Conservation (phyloP, 2,329 filamentous ascomycete species). For the Nemania sp. region DNA sequence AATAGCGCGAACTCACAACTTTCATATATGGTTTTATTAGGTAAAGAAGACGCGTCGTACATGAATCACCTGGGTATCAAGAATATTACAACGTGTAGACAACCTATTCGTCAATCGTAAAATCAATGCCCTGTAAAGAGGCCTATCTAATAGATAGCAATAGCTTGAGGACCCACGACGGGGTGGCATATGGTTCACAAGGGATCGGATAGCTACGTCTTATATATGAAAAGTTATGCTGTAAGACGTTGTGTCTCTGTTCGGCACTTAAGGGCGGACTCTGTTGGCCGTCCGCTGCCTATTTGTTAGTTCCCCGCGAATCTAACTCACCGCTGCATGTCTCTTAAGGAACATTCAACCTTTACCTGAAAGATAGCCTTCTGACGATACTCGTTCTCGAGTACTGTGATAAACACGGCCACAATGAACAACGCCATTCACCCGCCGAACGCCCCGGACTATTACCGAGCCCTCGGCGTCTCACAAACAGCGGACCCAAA, state of each 20-base stretch:
- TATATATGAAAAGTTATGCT: background rate
- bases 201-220: background rate
- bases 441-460: background rate
- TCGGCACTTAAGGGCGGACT: background rate
- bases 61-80: too few relatives aligned
- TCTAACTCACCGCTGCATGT: background rate
- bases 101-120: too few relatives aligned
- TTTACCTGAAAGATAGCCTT: background rate
- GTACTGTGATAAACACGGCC: background rate
- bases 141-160: too few relatives aligned
- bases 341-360: background rate
- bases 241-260: background rate
- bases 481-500: background rate
- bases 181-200: background rate
- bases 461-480: constrained; percentile 23
- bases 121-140: too few relatives aligned
- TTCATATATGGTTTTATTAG: too few relatives aligned
- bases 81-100: too few relatives aligned
- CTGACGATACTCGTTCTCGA: constrained; percentile 62
- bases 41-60: too few relatives aligned
- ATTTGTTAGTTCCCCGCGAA: background rate
- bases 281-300: background rate
- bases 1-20: too few relatives aligned
- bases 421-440: constrained; percentile 48
- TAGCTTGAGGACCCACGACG: too few relatives aligned